These are phyloP conservation scores for Ustilaginoidea virens DNA, from an alignment of 2,329 filamentous ascomycete species.

Conservation along the genomic window DNA sequence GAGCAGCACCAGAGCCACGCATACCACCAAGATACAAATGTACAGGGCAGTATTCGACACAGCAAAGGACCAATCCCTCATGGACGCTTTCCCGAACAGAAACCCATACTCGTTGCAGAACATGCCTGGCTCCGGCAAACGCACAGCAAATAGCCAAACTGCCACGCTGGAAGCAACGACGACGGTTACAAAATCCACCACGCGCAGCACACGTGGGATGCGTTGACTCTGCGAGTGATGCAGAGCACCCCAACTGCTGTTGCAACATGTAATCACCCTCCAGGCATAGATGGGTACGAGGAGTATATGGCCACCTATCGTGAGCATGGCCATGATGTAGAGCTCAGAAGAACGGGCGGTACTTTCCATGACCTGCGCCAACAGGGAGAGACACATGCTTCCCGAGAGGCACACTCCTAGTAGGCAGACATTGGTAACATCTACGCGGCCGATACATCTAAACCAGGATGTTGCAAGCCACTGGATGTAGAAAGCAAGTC, in stretches of 20 bases:
- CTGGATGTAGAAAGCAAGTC: slow-evolving; percentile 19
- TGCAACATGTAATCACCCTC: slow-evolving; percentile 16
- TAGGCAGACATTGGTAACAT: slow-evolving; percentile 14
- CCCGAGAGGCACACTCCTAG: slow-evolving; percentile 17
- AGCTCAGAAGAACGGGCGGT: slow-evolving; percentile 15
- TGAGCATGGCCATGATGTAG: slow-evolving; percentile 16
- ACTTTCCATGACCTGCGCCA: slow-evolving; percentile 11
- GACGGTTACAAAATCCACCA: slow-evolving; percentile 12
- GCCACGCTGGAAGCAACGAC: slow-evolving; percentile 13
- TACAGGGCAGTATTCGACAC: slow-evolving; percentile 16
- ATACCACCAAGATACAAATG: slow-evolving; percentile 10
- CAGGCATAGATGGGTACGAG: slow-evolving; percentile 18
- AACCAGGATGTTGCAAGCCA: slow-evolving; percentile 19
- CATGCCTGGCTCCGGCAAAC: slow-evolving; percentile 10
- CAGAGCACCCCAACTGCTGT: slow-evolving; percentile 15
- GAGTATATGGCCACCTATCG: slow-evolving; percentile 16
- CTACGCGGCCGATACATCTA: slow-evolving; percentile 14
- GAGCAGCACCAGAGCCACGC: neutral
- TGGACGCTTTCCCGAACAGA: slow-evolving; percentile 13
- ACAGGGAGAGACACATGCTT: slow-evolving; percentile 12
- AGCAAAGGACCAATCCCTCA: slow-evolving; percentile 13
- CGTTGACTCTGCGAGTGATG: slow-evolving; percentile 12
- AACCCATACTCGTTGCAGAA: slow-evolving; percentile 16
- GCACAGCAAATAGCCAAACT: slow-evolving; percentile 17
- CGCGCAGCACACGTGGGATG: slow-evolving; percentile 11